Conservation (phyloP, 2,329 filamentous ascomycete genomes). For the Phialocephala subalpina region DNA sequence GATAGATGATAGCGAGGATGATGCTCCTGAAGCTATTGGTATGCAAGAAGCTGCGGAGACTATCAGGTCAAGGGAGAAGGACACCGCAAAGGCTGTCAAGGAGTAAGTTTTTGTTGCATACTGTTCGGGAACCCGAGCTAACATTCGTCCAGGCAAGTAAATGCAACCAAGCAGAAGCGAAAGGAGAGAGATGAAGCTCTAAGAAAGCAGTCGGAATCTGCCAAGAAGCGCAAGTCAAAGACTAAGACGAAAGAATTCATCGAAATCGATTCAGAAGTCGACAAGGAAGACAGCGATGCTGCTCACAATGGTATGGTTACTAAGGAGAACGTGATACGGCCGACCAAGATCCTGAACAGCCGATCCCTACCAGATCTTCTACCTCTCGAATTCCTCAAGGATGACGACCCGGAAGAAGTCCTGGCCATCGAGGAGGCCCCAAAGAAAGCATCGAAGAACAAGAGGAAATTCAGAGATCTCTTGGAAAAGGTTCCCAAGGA, state of each 20-base stretch:
- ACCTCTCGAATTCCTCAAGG: constrained; percentile 42
- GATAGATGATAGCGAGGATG: constrained; percentile 40
- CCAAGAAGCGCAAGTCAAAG: constrained; percentile 37
- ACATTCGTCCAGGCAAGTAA: constrained; percentile 35
- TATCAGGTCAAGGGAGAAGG: constrained; percentile 31
- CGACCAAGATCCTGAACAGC: constrained; percentile 12
- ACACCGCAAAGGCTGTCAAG: constrained; percentile 40
- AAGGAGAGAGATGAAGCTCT: constrained; percentile 39
- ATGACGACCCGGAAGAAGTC: constrained; percentile 31
- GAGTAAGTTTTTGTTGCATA: constrained; percentile 34
- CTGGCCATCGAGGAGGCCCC: not conserved
- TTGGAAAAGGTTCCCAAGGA: constrained; percentile 42
- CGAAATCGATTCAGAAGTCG: constrained; percentile 7
- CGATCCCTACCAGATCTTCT: constrained; percentile 39
- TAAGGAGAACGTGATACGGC: constrained; percentile 10
- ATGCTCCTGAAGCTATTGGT: constrained; percentile 42
- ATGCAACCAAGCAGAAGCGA: constrained; percentile 39
- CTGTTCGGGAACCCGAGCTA: constrained; percentile 7
- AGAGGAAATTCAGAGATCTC: constrained; percentile 38
- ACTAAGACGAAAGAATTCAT: constrained; percentile 2
- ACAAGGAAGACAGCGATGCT: not conserved
- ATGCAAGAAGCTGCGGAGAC: constrained; percentile 36
- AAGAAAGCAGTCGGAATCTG: constrained; percentile 37
- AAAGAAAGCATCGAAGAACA: constrained; percentile 33
- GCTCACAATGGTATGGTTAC: not conserved